Conservation (phyloP, 805 yeast genomes). For the Tetrapisispora taiwanensis region DNA sequence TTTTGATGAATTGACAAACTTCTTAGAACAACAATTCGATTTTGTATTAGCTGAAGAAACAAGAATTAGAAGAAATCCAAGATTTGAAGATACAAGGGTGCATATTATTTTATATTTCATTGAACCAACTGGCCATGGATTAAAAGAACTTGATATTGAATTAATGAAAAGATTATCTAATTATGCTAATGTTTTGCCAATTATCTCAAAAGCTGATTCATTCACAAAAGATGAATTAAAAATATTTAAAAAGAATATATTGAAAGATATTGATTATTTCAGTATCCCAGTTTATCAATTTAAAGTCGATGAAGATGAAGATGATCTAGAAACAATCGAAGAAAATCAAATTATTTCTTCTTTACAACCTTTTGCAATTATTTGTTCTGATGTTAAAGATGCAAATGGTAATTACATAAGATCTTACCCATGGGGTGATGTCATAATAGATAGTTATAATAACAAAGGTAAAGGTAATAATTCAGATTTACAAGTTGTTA, state of each 20-base stretch:
- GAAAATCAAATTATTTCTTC: constrained; percentile 53
- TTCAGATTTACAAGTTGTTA: constrained; percentile 47
- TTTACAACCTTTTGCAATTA: constrained; percentile 68
- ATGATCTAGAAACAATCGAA: constrained; percentile 56
- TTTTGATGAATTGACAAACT: constrained; percentile 53
- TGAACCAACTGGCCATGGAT: constrained; percentile 70
- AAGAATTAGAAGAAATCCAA: constrained; percentile 74
- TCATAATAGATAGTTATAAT: constrained; percentile 30
- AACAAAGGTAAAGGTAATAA: constrained; percentile 33
- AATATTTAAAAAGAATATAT: constrained; percentile 49
- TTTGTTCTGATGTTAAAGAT: constrained; percentile 51
- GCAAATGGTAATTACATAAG: constrained; percentile 53
- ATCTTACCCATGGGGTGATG: constrained; percentile 66
- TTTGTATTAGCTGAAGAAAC: constrained; percentile 78
- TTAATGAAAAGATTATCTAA: constrained; percentile 63
- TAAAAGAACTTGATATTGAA: constrained; percentile 61
- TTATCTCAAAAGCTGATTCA: constrained; percentile 61
- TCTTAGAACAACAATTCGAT: constrained; percentile 68
- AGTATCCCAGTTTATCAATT: constrained; percentile 71
- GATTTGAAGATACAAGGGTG: constrained; percentile 67
- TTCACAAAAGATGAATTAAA: constrained; percentile 52
- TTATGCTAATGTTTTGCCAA: constrained; percentile 64
- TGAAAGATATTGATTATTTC: constrained; percentile 52
- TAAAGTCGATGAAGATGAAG: constrained; percentile 61
- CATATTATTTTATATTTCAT: constrained; percentile 66